phyloP scores from a whole-genome alignment of 2,329 filamentous ascomycete species.

The Fusarium veterinarium region DNA sequence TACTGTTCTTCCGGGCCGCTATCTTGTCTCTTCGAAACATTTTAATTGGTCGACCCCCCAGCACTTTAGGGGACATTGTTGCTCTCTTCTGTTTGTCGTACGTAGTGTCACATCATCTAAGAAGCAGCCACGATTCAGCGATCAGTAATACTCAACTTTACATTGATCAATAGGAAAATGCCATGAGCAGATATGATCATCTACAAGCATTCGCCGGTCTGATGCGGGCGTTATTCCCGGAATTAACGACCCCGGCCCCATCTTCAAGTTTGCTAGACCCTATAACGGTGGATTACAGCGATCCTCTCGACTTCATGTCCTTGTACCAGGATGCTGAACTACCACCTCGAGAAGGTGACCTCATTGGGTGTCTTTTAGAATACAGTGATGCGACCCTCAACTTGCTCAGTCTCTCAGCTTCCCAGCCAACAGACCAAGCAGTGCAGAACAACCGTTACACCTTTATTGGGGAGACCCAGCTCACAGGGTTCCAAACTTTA shows the following conservation, averaged over 20 bases:
- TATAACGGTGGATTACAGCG: rapidly evolving
- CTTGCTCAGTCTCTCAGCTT: rapidly evolving
- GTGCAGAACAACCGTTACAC: rapidly evolving
- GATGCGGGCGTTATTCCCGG: rapidly evolving
- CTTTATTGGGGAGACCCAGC: rapidly evolving
- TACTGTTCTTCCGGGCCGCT: not conserved
- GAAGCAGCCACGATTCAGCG: rapidly evolving
- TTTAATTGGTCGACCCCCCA: rapidly evolving
- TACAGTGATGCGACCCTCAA: rapidly evolving
- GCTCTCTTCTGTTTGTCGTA: not conserved
- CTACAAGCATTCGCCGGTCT: not conserved
- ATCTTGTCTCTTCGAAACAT: not conserved
- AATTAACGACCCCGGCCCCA: rapidly evolving
- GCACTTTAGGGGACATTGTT: not conserved
- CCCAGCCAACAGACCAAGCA: not conserved
- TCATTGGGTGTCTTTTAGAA: rapidly evolving
- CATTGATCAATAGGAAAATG: not conserved
- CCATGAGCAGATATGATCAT: not conserved
- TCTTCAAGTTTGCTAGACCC: rapidly evolving
- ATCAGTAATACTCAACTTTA: rapidly evolving
- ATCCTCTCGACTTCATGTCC: rapidly evolving
- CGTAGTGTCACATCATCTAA: rapidly evolving
- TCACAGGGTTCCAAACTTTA: rapidly evolving
- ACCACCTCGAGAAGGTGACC: rapidly evolving
- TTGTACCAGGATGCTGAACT: too few species aligned